Evolutionary conservation across 202 grass and related monocot species (phyloP), one percentile per base, ranked within the genome.

Genomic region (Carex sylvatica): DNA sequence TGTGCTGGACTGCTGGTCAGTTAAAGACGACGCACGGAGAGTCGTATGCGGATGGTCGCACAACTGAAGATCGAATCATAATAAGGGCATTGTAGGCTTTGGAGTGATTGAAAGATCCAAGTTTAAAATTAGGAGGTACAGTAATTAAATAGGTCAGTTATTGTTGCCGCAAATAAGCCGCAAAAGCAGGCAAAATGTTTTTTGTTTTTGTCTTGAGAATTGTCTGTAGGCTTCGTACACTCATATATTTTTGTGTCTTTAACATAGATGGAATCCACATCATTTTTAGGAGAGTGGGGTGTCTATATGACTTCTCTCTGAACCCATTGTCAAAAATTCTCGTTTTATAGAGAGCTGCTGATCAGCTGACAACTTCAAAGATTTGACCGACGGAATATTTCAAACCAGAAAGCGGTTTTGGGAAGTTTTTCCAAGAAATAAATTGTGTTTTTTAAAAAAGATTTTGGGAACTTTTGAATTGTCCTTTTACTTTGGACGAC

Each of bases 91-190:
- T 49, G 6, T 58, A 38, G 65, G 38, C 16, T 38, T 38, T 38
- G 5, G 18, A 33, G 78, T 65, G 44, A 81, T 26, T 51, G 19
- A 31, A 56, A 9, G 54, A 66, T n/a, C 4, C 9, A 46, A 70
- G 0, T 13, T 31, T 61, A 4, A 79, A 40, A 20, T 56, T 31
- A n/a, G 24, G 18, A n/a, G 28, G 15, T 7, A 4, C 28, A 30
- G 74, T 22, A 59, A 78, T 61, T 44, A 75, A 75, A 79, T 61
- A 30, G 18, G 54, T 79, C 54, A 22, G 75, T 79, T 61, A 65
- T n/a, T 14, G 35, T 63, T 80, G 59, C 78, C 18, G 58, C 58
- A 65, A 64, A 44, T 24, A 40, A 80, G 78, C 78, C 78, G 60
- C 35, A 65, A 81, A 81, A 66, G 6, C 54, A 66, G 78, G 78